Percentiles rank a stretch among this genome's conserved stretches.
These are phyloP conservation scores for Rhynchosporium graminicola DNA, from an alignment of 2,329 filamentous ascomycete genomes.

Conservation along the genomic window DNA sequence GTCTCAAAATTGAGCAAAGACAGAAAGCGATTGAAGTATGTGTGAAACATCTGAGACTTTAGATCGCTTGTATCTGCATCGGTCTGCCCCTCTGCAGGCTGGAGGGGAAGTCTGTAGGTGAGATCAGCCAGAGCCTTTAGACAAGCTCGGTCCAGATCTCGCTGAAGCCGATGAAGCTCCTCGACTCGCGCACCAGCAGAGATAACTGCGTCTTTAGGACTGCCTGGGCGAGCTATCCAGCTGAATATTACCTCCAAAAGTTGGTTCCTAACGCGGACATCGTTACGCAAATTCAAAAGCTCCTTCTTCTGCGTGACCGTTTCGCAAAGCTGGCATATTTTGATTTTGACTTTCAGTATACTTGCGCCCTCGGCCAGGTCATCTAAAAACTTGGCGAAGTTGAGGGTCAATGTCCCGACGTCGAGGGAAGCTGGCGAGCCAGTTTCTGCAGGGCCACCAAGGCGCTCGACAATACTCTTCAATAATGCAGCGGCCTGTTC, in stretches of 20 bases:
- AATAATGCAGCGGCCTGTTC: conserved; percentile 67
- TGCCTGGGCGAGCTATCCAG: conserved; percentile 65
- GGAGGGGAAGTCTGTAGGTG: conserved; percentile 65
- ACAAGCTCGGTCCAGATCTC: conserved; percentile 66
- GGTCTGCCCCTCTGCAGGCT: conserved; percentile 64
- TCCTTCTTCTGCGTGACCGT: conserved; percentile 66
- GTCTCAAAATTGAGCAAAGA: conserved; percentile 63
- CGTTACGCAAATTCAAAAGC: conserved; percentile 66
- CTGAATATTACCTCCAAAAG: conserved; percentile 67
- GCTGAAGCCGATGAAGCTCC: conserved; percentile 59
- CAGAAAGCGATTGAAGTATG: conserved; percentile 70
- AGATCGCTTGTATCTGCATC: conserved; percentile 68
- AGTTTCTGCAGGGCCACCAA: conserved; percentile 64
- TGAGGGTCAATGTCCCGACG: conserved; percentile 62
- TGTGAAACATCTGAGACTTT: conserved; percentile 71
- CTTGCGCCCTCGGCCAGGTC: conserved; percentile 56
- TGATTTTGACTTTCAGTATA: conserved; percentile 65
- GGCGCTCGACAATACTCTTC: conserved; percentile 62
- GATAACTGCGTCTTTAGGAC: conserved; percentile 49
- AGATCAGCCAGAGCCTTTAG: conserved; percentile 65
- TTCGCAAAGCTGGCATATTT: conserved; percentile 68
- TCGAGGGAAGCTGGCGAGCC: conserved; percentile 64
- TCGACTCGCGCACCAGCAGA: conserved; percentile 52
- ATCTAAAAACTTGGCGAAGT: conserved; percentile 67
- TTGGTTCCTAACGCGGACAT: conserved; percentile 68